Percentiles rank a stretch among this genome's conserved stretches.
These are phyloP conservation scores for Incumbomyces delicatus DNA, from an alignment of 2,329 filamentous ascomycete genomes.

Conservation along the genomic window DNA sequence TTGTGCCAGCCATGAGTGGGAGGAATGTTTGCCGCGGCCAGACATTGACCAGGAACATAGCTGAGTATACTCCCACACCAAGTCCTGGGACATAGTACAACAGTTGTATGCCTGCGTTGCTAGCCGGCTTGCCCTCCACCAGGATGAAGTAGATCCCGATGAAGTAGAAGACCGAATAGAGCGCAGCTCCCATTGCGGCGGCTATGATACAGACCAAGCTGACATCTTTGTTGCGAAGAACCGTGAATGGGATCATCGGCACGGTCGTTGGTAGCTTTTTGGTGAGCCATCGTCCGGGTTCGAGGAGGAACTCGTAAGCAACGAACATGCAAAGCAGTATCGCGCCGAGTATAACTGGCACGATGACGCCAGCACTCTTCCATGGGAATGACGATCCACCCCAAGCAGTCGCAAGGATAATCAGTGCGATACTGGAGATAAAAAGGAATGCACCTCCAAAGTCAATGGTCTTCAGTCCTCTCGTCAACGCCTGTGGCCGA, in stretches of 20 bases:
- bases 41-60: constrained; percentile 50
- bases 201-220: constrained; percentile 54
- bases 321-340: too few relatives aligned
- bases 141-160: constrained; percentile 59
- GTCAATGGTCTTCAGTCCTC: too few relatives aligned
- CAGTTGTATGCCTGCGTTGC: constrained; percentile 47
- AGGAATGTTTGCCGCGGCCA: constrained; percentile 54
- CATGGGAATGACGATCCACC: too few relatives aligned
- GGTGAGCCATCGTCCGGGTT: constrained; percentile 23
- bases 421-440: too few relatives aligned
- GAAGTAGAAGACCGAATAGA: constrained; percentile 55
- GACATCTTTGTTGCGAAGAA: constrained; percentile 50
- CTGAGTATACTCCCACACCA: constrained; percentile 48
- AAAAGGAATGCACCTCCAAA: too few relatives aligned
- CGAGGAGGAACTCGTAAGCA: too few relatives aligned
- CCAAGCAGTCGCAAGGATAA: too few relatives aligned
- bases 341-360: too few relatives aligned
- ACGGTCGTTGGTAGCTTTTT: constrained; percentile 35
- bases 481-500: too few relatives aligned
- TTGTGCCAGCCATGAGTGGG: constrained; percentile 46
- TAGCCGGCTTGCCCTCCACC: constrained; percentile 44
- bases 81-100: constrained; percentile 57
- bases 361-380: too few relatives aligned
- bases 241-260: constrained; percentile 54
- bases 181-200: constrained; percentile 47